phyloP scores from a whole-genome alignment of 2,329 filamentous ascomycete genomes.

The Penicillium sp. region DNA sequence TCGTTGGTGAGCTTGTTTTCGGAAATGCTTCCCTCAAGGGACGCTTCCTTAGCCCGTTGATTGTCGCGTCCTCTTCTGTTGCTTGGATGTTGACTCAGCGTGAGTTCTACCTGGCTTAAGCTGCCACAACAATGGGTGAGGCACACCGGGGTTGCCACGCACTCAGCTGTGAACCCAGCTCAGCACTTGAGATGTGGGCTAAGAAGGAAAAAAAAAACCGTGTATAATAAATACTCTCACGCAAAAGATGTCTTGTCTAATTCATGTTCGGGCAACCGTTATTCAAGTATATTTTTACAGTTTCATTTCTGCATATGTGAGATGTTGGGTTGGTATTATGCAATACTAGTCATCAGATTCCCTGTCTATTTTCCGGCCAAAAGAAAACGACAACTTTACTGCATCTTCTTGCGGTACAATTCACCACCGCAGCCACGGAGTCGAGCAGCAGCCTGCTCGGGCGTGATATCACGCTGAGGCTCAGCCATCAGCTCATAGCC shows the following conservation, averaged over 20 bases:
- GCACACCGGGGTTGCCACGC: neutral
- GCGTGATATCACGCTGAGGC: slow-evolving; percentile 96
- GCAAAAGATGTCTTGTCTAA: neutral
- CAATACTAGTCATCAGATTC: neutral
- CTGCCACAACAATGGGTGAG: neutral
- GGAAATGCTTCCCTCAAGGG: slow-evolving; percentile 67
- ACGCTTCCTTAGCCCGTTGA: slow-evolving; percentile 58
- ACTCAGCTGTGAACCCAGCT: neutral
- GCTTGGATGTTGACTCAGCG: slow-evolving; percentile 64
- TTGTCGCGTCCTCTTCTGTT: slow-evolving; percentile 55
- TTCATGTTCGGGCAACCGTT: neutral
- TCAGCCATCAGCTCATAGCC: slow-evolving; percentile 94
- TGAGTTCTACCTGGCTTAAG: slow-evolving; percentile 31
- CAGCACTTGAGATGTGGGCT: neutral
- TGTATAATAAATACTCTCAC: neutral
- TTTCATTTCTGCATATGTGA: neutral
- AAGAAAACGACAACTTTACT: slow-evolving; percentile 7
- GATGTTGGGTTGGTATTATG: neutral
- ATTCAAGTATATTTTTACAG: neutral
- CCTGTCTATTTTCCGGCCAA: neutral
- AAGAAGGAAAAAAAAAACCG: neutral
- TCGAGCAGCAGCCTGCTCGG: slow-evolving; percentile 83
- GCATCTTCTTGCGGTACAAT: slow-evolving; percentile 71
- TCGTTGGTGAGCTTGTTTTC: slow-evolving; percentile 75
- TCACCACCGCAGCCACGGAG: slow-evolving; percentile 74